Evolutionary conservation across 805 yeast species (phyloP).

Genomic region (Zygoascus biomembranicola): DNA sequence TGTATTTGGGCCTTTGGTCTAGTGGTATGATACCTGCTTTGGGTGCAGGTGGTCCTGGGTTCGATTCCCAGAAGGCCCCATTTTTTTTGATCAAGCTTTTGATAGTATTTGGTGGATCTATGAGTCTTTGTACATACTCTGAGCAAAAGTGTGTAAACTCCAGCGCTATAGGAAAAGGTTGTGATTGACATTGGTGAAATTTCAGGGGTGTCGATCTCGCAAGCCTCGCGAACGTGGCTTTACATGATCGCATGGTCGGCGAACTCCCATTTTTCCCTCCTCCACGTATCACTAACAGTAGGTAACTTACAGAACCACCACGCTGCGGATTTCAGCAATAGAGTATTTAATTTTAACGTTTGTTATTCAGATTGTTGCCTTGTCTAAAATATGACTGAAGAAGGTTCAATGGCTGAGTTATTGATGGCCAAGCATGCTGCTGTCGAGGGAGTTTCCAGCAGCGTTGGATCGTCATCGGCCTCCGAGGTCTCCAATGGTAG

Average conservation of each 20-base stretch:
- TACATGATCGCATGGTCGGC: neutral
- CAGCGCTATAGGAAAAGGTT: too few species aligned
- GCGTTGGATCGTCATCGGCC: neutral
- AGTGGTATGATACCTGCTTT: constrained; percentile 25
- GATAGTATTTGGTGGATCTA: neutral
- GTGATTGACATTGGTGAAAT: too few species aligned
- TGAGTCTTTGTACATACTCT: too few species aligned
- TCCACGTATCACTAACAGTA: neutral
- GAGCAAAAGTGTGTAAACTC: too few species aligned
- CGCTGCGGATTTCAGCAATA: neutral
- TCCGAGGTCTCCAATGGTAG: neutral
- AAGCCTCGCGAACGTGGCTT: neutral
- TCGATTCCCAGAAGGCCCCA: constrained; percentile 26
- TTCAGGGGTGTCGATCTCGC: neutral
- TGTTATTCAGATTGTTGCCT: neutral
- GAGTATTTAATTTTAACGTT: neutral
- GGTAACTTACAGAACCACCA: neutral
- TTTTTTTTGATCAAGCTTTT: too few species aligned
- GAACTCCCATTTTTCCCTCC: neutral
- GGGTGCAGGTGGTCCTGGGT: constrained; percentile 27
- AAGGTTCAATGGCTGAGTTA: constrained; percentile 13
- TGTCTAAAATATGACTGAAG: constrained; percentile 3
- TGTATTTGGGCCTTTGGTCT: constrained; percentile 22
- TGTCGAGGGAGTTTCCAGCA: neutral
- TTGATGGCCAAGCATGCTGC: constrained; percentile 18